Evolutionary conservation across 257 asterid species (phyloP), one percentile per base, ranked within the genome.

Genomic region (Linaria vulgaris): DNA sequence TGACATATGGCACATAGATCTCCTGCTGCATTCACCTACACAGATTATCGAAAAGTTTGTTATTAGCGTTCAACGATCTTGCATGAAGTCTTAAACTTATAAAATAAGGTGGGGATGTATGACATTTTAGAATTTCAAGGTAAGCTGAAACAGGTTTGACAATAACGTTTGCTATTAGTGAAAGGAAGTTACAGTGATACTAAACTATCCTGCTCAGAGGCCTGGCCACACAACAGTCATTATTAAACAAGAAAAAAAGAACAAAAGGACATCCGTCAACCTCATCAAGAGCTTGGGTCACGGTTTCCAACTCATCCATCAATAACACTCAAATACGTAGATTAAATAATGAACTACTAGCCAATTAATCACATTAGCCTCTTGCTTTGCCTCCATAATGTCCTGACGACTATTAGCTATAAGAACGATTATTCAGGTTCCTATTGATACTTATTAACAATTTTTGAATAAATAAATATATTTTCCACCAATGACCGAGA

Each of bases 1-100:
- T 82, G 92, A 80, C 92, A 82, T 63, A 85, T 85, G 59, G 89
- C 89, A 64, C 92, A 85, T 34, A 80, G 69, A 71, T 85, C 92
- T 34, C 92, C 88, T 31, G 85, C 78, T 5, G 78, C 92, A 76
- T 61, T 80, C 56, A 85, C 92, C 92, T 85, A 31, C 10, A 27
- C 50, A 41, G n/a, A 47, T 69, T 59, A 64, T 69, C 60, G 25
- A 67, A 15, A 52, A 47, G 61, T 12, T 61, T 69, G 19, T 15
- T 25, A 58, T 66, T 44, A 67, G 57, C 43, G 23, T 38, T 41
- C 0, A 46, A 46, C 12, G 63, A 64, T 58, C 56, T 23, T 46
- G 25, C 27, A 0, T 48, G 58, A 51, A 61, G 25, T 15, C 21
- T 51, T n/a, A 7, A 17, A 47, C 41, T 23, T 48, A 30, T 34